Base-by-base conservation (phyloP, 140 eudicot genomes). In the Stevia rebaudiana region DNA sequence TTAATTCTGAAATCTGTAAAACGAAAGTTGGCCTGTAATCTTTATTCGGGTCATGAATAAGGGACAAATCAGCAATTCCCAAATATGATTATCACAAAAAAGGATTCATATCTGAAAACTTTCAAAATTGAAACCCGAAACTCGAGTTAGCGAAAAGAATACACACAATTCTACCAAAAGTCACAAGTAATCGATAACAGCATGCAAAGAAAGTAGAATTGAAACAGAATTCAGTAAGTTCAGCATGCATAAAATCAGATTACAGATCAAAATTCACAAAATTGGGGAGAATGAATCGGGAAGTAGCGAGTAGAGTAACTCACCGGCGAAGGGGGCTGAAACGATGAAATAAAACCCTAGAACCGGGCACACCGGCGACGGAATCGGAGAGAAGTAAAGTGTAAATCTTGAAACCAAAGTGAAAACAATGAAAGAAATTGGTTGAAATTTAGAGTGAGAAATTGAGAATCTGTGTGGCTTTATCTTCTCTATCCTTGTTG, bases 331-430 rank as follows among this genome's bases (percentile, higher is more conserved):
- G 37, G 46, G 63, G 54, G 56, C 71, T 7, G 41, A 36, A 36
- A 7, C 7, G 46, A 13, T 17, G 50, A 17, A 33, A 61, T 36
- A 17, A 15, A 59, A 33, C 71, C 76, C 72, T 42, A 69, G 63
- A 69, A 46, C 21, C 31, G 47, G 71, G 55, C 28, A 48, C 56
- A 65, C 37, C 50, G 76, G 63, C 43, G 49, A 16, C 51, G 12
- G 48, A 62, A 55, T 70, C 22, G 39, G 81, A 76, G 72, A 43
- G 67, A 35, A 53, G 31, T 61, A 43, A 53, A 72, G 58, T 24
- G 68, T 35, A 35, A 55, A 69, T 55, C 63, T 63, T 1, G 2
- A 31, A 58, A 68, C 22, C 17, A 46, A 47, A 44, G n/a, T n/a
- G n/a, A n/a, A 40, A 21, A 13, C 21, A n/a, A 18, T 18, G 35